Conservation (phyloP, 2,329 filamentous ascomycete genomes). For the Phialemoniopsis sp. region DNA sequence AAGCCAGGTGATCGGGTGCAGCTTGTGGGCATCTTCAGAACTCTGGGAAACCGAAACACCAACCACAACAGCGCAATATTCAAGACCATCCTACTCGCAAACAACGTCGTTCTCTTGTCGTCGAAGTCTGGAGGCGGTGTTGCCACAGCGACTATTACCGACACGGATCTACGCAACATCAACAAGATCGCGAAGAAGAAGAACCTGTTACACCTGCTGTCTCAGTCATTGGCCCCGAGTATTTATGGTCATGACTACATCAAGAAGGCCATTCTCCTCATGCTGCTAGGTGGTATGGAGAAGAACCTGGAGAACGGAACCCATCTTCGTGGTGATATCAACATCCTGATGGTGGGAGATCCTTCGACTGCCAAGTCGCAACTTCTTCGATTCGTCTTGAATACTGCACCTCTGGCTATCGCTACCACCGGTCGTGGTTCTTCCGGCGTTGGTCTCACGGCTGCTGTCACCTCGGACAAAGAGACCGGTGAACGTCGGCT, state of each 20-base stretch:
- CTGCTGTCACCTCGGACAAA: constrained; percentile 93
- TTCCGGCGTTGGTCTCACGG: constrained; percentile 95
- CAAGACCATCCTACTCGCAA: constrained; percentile 88
- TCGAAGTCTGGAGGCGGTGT: constrained; percentile 95
- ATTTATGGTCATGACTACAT: constrained; percentile 97
- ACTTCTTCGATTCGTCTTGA: constrained; percentile 90
- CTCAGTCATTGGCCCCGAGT: constrained; percentile 90
- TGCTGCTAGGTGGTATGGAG: constrained; percentile 93
- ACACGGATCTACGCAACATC: constrained; percentile 97
- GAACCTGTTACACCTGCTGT: constrained; percentile 87
- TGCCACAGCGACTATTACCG: constrained; percentile 86
- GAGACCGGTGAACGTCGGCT: constrained; percentile 93
- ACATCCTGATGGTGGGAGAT: constrained; percentile 98
- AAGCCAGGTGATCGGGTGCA: constrained; percentile 97
- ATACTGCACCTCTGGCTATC: constrained; percentile 93
- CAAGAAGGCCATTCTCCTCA: constrained; percentile 94
- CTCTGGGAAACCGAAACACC: constrained; percentile 90
- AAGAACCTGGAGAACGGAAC: constrained; percentile 98
- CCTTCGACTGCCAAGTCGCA: constrained; percentile 99
- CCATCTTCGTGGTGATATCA: constrained; percentile 96
- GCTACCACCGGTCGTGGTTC: constrained; percentile 95
- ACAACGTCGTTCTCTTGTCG: constrained; percentile 90
- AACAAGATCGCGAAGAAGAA: constrained; percentile 96
- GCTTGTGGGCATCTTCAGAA: constrained; percentile 92
- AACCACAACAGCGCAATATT: constrained; percentile 89